These are phyloP conservation scores for Nothophaeocryptopus gaeumannii DNA, from an alignment of 2,329 filamentous ascomycete genomes.

Conservation along the genomic window DNA sequence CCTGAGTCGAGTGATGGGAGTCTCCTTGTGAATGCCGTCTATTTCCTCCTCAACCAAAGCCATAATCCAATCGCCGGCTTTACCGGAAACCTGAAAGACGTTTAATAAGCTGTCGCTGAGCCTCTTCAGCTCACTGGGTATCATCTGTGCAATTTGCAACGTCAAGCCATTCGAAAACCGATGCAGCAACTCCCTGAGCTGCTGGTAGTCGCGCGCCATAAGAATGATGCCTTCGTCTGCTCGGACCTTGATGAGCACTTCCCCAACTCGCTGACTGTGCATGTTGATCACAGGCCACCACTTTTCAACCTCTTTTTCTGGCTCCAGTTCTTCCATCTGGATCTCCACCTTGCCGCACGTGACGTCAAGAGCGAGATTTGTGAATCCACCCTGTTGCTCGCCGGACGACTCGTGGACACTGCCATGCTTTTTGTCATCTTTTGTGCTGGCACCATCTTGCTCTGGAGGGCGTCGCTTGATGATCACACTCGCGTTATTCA, in stretches of 20 bases:
- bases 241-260: slow-evolving; percentile 77
- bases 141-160: slow-evolving; percentile 73
- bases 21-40: slow-evolving; percentile 82
- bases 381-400: slow-evolving; percentile 41
- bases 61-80: slow-evolving; percentile 84
- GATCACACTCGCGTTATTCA: slow-evolving; percentile 68
- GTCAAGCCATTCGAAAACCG: slow-evolving; percentile 81
- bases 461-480: slow-evolving; percentile 60
- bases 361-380: slow-evolving; percentile 48
- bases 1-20: slow-evolving; percentile 62
- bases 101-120: slow-evolving; percentile 84
- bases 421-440: slow-evolving; percentile 37
- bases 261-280: slow-evolving; percentile 71
- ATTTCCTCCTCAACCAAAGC: slow-evolving; percentile 95
- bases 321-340: slow-evolving; percentile 72
- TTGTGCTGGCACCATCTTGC: slow-evolving; percentile 17
- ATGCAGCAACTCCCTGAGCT: slow-evolving; percentile 78
- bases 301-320: slow-evolving; percentile 75
- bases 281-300: slow-evolving; percentile 81
- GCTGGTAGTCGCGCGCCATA: slow-evolving; percentile 78
- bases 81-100: slow-evolving; percentile 90
- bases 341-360: slow-evolving; percentile 75
- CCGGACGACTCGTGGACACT: slow-evolving; percentile 40
- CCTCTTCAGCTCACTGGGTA: slow-evolving; percentile 74
- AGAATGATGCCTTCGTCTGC: slow-evolving; percentile 89